Conservation (phyloP, 257 asterid species). For the Cruciata laevipes region DNA sequence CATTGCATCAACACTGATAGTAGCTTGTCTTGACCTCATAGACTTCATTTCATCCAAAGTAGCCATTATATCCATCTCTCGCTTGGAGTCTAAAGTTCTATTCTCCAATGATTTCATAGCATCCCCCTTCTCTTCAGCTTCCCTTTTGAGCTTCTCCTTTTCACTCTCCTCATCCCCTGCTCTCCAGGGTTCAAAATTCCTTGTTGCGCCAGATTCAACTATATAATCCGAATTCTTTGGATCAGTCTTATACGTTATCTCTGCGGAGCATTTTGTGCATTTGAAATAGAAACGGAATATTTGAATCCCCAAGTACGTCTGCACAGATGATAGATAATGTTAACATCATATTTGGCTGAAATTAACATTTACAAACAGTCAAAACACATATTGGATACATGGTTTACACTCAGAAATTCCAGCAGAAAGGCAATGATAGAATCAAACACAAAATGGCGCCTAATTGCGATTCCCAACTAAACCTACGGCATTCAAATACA, state of each 20-base stretch:
- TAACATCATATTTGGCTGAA: background rate
- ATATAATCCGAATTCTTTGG: slow-evolving; percentile 84
- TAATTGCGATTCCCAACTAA: too few relatives aligned
- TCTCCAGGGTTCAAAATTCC: slow-evolving; percentile 94
- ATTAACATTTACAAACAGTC: background rate
- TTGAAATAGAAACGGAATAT: slow-evolving; percentile 79
- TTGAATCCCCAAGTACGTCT: slow-evolving; percentile 87
- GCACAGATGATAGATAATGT: slow-evolving; percentile 3
- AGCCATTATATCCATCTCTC: slow-evolving; percentile 90
- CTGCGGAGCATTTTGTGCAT: slow-evolving; percentile 85
- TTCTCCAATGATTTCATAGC: slow-evolving; percentile 95
- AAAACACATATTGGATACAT: background rate
- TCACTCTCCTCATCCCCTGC: slow-evolving; percentile 75
- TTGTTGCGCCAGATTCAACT: slow-evolving; percentile 75
- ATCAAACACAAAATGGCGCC: background rate
- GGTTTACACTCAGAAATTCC: background rate
- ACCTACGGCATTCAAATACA: too few relatives aligned
- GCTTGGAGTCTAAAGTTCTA: slow-evolving; percentile 73
- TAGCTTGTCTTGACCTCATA: slow-evolving; percentile 86
- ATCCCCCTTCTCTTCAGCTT: slow-evolving; percentile 90
- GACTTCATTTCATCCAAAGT: slow-evolving; percentile 91
- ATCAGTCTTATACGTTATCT: slow-evolving; percentile 80
- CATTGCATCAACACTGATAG: slow-evolving; percentile 84
- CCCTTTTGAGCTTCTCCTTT: slow-evolving; percentile 47
- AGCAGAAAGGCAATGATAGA: background rate